Percentiles rank a stretch among this genome's conserved stretches.
Conservation (phyloP, 1,139 yeast species). For the Kluyveromyces marxianus region DNA sequence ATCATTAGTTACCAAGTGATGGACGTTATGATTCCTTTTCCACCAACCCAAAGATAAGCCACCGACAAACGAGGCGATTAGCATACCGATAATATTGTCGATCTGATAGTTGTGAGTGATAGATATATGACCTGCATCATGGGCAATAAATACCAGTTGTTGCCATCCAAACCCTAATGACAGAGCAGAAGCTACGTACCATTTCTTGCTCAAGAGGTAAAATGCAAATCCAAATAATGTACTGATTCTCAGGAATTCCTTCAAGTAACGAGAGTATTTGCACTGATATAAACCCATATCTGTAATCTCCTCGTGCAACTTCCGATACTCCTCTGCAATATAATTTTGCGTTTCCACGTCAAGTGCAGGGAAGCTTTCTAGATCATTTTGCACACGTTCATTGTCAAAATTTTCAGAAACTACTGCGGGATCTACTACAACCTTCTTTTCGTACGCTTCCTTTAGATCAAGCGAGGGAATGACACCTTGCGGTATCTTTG, state of each 20-base stretch:
- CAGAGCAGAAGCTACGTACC: conserved; percentile 52
- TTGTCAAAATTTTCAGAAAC: conserved; percentile 55
- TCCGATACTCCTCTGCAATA: conserved; percentile 51
- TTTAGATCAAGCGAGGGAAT: conserved; percentile 36
- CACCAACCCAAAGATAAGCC: conserved; percentile 91
- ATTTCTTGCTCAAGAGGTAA: conserved; percentile 39
- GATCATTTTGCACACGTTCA: conserved; percentile 44
- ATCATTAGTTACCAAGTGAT: conserved; percentile 80
- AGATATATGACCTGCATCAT: conserved; percentile 83
- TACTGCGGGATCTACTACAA: conserved; percentile 48
- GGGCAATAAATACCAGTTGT: conserved; percentile 80
- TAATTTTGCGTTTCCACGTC: conserved; percentile 59
- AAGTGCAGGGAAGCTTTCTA: conserved; percentile 50
- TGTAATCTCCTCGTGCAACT: conserved; percentile 49
- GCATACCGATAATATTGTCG: conserved; percentile 70
- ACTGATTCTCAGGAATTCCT: conserved; percentile 57
- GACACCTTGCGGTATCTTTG: conserved; percentile 45
- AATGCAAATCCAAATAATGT: conserved; percentile 46
- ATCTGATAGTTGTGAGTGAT: conserved; percentile 72
- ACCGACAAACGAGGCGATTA: conserved; percentile 74
- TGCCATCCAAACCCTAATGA: conserved; percentile 80
- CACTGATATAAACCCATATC: conserved; percentile 62
- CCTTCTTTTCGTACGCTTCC: conserved; percentile 32
- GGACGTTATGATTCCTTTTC: conserved; percentile 89
- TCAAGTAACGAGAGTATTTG: conserved; percentile 59